A percentile compares a stretch with the other conserved stretches of the same genome.
These are phyloP conservation scores for Colletotrichum graminicola DNA, from an alignment of 2,329 filamentous ascomycete genomes.

Conservation along the genomic window DNA sequence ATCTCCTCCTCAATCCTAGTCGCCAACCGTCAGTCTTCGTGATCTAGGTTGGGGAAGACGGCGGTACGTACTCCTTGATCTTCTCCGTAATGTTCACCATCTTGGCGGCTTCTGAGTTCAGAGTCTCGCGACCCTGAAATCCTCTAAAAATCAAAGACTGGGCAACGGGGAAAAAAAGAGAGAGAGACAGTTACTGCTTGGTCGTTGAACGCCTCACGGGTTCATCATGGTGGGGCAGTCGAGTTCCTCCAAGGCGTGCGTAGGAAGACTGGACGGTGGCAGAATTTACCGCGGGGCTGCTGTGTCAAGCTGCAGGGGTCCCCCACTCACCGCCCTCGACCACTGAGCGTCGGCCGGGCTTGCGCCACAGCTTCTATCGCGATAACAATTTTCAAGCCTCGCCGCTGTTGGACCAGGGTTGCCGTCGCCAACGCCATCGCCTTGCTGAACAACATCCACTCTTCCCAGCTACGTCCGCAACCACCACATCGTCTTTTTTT, in stretches of 20 bases:
- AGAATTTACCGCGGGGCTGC: slow-evolving; percentile 43
- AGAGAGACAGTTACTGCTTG: background rate
- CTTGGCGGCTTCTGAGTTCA: slow-evolving; percentile 52
- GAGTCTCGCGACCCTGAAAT: slow-evolving; percentile 25
- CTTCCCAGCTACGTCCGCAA: background rate
- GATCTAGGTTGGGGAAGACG: background rate
- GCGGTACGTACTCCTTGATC: slow-evolving; percentile 90
- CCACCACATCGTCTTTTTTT: background rate
- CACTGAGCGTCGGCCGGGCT: background rate
- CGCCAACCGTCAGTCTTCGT: slow-evolving; percentile 44
- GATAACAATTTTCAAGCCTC: slow-evolving; percentile 35
- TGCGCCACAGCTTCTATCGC: slow-evolving; percentile 39
- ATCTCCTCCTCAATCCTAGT: slow-evolving; percentile 99
- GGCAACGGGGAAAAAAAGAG: background rate
- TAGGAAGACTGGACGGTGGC: slow-evolving; percentile 28
- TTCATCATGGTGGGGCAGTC: slow-evolving; percentile 40
- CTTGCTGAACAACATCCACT: slow-evolving; percentile 5
- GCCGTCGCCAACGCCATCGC: slow-evolving; percentile 15
- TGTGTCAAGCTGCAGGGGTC: slow-evolving; percentile 24
- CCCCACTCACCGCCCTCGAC: slow-evolving; percentile 25
- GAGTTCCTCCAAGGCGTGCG: slow-evolving; percentile 17
- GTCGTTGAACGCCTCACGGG: slow-evolving; percentile 37
- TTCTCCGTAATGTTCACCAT: slow-evolving; percentile 99
- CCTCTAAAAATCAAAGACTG: slow-evolving; percentile 12
- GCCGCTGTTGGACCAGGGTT: slow-evolving; percentile 4